A percentile compares a stretch with the other conserved stretches of the same genome.
Evolutionary conservation across 768 basidiomycete genomes (phyloP).

Genomic region (Lyophyllum decastes): DNA sequence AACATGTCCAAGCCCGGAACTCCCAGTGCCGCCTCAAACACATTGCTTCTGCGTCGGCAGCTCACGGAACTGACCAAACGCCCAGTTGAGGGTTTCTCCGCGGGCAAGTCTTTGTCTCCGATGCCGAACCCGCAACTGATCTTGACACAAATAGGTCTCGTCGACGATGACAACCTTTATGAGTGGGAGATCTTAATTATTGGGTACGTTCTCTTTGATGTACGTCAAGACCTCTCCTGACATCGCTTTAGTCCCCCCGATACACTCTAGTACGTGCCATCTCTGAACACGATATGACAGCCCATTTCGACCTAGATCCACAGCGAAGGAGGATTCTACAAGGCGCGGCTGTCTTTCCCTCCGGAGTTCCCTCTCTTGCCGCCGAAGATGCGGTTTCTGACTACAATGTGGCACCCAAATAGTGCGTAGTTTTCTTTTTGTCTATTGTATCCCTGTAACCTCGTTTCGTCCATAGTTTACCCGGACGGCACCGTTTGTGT

Average conservation of each 20-base stretch:
- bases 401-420: constrained; percentile 97
- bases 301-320: constrained; percentile 3
- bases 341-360: constrained; percentile 88
- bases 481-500: constrained; percentile 92
- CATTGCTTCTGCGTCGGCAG: constrained; percentile 76
- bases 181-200: constrained; percentile 98
- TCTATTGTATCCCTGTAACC: constrained; percentile 7
- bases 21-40: constrained; percentile 37
- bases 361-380: constrained; percentile 87
- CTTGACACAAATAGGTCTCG: constrained; percentile 64
- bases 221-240: constrained; percentile 12
- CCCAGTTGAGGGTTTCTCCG: constrained; percentile 96
- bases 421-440: constrained; percentile 50
- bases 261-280: constrained; percentile 78
- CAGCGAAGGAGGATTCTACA: constrained; percentile 96
- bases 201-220: constrained; percentile 55
- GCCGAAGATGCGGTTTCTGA: constrained; percentile 95
- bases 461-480: constrained; percentile 68
- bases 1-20: constrained; percentile 48
- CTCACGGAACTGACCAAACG: constrained; percentile 85
- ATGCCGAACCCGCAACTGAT: constrained; percentile 27
- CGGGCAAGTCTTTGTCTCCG: constrained; percentile 52
- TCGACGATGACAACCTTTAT: constrained; percentile 91
- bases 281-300: neutral
- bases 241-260: constrained; percentile 72